Conservation (phyloP, 345 rosid species). For the Rhizophora mangle region DNA sequence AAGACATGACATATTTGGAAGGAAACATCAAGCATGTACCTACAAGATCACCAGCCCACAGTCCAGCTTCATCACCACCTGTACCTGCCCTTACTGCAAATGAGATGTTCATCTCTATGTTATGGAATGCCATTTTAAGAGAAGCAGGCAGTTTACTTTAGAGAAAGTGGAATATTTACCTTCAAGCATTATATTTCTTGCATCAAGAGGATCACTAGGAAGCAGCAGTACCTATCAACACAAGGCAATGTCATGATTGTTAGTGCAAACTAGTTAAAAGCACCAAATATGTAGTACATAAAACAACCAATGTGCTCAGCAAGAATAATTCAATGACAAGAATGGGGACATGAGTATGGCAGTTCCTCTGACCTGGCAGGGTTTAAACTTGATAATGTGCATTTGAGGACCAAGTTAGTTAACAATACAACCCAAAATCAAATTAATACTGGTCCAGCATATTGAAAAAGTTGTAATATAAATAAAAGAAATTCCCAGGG, state of each 20-base stretch:
- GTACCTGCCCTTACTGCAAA: constrained; percentile 95
- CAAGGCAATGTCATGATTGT: neutral
- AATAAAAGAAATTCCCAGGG: neutral
- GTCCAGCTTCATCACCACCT: constrained; percentile 99
- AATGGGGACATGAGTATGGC: neutral
- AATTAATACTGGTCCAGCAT: neutral
- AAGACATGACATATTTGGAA: constrained; percentile 17
- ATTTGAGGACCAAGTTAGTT: neutral
- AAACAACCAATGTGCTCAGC: neutral
- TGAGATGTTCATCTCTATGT: neutral
- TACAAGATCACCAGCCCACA: constrained; percentile 99
- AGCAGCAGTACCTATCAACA: constrained; percentile 60
- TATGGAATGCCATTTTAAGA: neutral
- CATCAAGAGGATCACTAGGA: constrained; percentile 92
- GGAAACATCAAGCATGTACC: constrained; percentile 77
- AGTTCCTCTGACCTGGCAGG: neutral
- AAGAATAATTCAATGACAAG: neutral
- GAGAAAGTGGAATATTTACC: constrained; percentile 42
- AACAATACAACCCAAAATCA: no score
- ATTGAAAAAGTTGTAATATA: neutral
- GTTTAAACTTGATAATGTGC: neutral
- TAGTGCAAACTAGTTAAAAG: no score
- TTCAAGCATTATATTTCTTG: constrained; percentile 95
- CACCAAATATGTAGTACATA: neutral
- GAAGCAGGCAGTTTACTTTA: neutral